Evolutionary conservation across 164 flowering plant genomes (phyloP).

Genomic region (Umbilicus rupestris): DNA sequence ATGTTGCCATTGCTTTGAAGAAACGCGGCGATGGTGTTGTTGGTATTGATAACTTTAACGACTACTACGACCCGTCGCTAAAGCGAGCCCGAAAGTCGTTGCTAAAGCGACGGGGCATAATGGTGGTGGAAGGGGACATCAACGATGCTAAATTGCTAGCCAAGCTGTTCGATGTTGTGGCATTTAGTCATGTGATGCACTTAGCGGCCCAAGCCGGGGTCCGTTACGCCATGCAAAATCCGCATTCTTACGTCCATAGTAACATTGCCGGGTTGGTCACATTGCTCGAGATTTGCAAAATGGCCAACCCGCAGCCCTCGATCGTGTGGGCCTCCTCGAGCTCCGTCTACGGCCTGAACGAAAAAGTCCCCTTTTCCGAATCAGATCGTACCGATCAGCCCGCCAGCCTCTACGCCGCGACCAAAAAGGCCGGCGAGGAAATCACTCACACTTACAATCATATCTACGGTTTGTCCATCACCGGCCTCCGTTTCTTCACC

Average conservation of each 20-base stretch:
- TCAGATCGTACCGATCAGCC: conserved; percentile 68
- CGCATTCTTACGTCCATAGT: conserved; percentile 60
- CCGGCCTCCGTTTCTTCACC: conserved; percentile 68
- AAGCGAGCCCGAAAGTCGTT: conserved; percentile 39
- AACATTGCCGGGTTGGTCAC: conserved; percentile 67
- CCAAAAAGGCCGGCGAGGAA: conserved; percentile 62
- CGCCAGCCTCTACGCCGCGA: conserved; percentile 69
- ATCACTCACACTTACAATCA: conserved; percentile 73
- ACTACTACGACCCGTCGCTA: conserved; percentile 63
- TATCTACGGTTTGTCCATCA: conserved; percentile 52
- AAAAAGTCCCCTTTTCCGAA: conserved; percentile 58
- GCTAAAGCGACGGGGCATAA: conserved; percentile 28
- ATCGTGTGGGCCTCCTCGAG: conserved; percentile 80
- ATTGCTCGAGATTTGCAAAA: conserved; percentile 53
- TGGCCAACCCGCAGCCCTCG: conserved; percentile 63
- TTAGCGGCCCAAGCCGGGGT: conserved; percentile 64
- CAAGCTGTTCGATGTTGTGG: conserved; percentile 55
- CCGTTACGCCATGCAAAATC: conserved; percentile 76
- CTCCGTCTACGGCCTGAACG: conserved; percentile 75
- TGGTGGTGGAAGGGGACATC: conserved; percentile 61
- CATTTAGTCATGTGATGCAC: conserved; percentile 75
- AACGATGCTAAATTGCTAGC: conserved; percentile 43
- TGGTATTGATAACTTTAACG: conserved; percentile 69
- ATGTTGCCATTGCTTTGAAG: conserved; percentile 54
- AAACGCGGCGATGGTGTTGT: conserved; percentile 80